A percentile compares a stretch with the other conserved stretches of the same genome.
Conservation (phyloP, 2,329 filamentous ascomycete genomes). For the Sporothrix protearum region DNA sequence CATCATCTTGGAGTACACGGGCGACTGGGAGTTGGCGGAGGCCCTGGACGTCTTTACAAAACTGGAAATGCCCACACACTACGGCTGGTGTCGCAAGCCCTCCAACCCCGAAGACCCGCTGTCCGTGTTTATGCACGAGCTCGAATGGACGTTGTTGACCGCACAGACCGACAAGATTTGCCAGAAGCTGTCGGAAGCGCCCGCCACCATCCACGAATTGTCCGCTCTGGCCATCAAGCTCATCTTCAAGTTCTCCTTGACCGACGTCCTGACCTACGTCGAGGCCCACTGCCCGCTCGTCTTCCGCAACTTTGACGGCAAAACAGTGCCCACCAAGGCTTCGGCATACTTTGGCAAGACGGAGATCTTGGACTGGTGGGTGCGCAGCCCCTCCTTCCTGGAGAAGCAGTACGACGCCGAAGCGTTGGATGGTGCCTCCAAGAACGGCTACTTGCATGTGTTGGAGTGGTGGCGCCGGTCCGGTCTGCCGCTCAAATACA, state of each 20-base stretch:
- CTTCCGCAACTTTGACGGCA: slow-evolving; percentile 82
- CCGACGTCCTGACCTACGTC: slow-evolving; percentile 68
- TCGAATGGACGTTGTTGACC: slow-evolving; percentile 82
- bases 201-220: slow-evolving; percentile 65
- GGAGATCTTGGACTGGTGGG: slow-evolving; percentile 89
- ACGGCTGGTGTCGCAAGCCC: slow-evolving; percentile 63
- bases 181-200: slow-evolving; percentile 66
- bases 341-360: slow-evolving; percentile 80
- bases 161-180: slow-evolving; percentile 68
- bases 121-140: slow-evolving; percentile 68
- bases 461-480: slow-evolving; percentile 85
- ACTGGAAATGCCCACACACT: slow-evolving; percentile 59
- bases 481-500: slow-evolving; percentile 76
- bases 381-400: slow-evolving; percentile 73
- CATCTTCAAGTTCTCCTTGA: slow-evolving; percentile 86
- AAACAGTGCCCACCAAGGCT: slow-evolving; percentile 81
- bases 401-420: slow-evolving; percentile 83
- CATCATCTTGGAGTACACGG: slow-evolving; percentile 76
- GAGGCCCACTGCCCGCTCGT: slow-evolving; percentile 63
- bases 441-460: slow-evolving; percentile 77
- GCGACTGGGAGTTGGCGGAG: slow-evolving; percentile 87
- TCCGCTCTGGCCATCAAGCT: slow-evolving; percentile 80
- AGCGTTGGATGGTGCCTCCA: slow-evolving; percentile 81
- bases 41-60: slow-evolving; percentile 78
- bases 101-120: slow-evolving; percentile 60